phyloP scores from a whole-genome alignment of 805 yeast species.

The Yueomyces sp. region DNA sequence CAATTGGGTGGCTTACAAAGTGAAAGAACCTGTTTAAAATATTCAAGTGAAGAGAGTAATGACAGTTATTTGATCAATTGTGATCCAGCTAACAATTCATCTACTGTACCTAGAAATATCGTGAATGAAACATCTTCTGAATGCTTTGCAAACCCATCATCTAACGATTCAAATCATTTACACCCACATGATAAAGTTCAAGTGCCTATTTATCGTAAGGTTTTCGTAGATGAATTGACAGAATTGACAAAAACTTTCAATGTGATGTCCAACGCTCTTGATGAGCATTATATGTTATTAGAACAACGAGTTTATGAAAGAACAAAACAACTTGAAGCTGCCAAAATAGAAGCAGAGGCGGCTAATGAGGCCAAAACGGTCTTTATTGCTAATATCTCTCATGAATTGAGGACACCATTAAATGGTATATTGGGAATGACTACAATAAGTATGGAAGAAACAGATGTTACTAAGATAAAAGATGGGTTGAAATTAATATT shows the following conservation, averaged over 20 bases:
- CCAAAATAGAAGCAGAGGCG: conserved; percentile 79
- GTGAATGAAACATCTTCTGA: background rate
- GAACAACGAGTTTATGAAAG: conserved; percentile 83
- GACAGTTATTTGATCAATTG: background rate
- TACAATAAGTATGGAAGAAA: conserved; percentile 82
- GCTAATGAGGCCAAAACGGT: conserved; percentile 96
- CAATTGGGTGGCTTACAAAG: background rate
- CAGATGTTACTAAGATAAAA: conserved; percentile 51
- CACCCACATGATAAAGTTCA: conserved; percentile 23
- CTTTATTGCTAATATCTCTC: conserved; percentile 84
- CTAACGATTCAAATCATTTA: background rate
- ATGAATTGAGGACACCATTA: conserved; percentile 87
- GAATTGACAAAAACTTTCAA: conserved; percentile 84
- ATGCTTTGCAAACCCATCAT: background rate
- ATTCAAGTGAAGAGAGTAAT: background rate
- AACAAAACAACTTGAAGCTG: conserved; percentile 78
- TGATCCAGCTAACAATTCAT: background rate
- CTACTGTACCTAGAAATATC: background rate
- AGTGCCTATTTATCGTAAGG: conserved; percentile 35
- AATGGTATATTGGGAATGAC: conserved; percentile 96
- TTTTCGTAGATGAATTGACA: conserved; percentile 72
- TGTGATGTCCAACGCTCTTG: conserved; percentile 79
- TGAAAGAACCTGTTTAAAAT: too few species aligned
- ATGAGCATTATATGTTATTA: conserved; percentile 66
- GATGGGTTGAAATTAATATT: conserved; percentile 74